These are phyloP conservation scores for Globisporangium yorkense DNA, from an alignment of 352 stramenopile genomes.

Conservation along the genomic window DNA sequence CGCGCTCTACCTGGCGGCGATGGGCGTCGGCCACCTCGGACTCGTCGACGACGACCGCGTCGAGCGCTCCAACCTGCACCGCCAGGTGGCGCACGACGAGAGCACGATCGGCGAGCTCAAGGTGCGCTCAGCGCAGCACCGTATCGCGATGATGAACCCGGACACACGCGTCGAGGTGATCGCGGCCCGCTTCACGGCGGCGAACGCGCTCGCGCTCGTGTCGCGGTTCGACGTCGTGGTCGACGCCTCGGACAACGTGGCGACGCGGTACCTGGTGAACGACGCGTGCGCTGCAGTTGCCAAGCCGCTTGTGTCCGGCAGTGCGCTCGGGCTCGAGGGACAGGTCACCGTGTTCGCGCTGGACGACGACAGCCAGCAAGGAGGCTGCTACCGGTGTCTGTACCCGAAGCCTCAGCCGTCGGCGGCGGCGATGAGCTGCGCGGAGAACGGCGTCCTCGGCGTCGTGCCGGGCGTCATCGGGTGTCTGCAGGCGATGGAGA, in stretches of 20 bases:
- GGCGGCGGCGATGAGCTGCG: conserved; percentile 75
- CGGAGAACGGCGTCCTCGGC: conserved; percentile 95
- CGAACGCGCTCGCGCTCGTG: conserved; percentile 83
- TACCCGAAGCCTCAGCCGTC: conserved; percentile 84
- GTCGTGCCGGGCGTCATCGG: conserved; percentile 93
- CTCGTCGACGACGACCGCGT: conserved; percentile 95
- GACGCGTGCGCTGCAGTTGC: conserved; percentile 86
- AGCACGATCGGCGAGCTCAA: conserved; percentile 82
- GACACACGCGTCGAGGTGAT: conserved; percentile 54
- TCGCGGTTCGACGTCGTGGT: conserved; percentile 88
- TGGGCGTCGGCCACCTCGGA: conserved; percentile 90
- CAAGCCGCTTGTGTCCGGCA: conserved; percentile 92
- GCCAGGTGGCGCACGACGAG: conserved; percentile 94
- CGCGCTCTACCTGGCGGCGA: conserved; percentile 92
- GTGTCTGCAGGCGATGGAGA: conserved; percentile 91
- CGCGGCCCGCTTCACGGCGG: conserved; percentile 41
- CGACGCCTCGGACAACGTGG: conserved; percentile 95
- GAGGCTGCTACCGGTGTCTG: conserved; percentile 95
- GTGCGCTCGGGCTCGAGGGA: conserved; percentile 93
- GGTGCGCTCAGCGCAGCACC: conserved; percentile 74
- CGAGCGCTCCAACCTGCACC: conserved; percentile 96
- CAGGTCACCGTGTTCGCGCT: conserved; percentile 96
- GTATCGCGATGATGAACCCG: conserved; percentile 72
- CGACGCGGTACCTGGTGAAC: conserved; percentile 95
- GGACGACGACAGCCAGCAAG: conserved; percentile 17